A percentile compares a stretch with the other conserved stretches of the same genome.
Evolutionary conservation across 2,329 filamentous ascomycete genomes (phyloP).

Genomic region (Aspergillus fijiensis): DNA sequence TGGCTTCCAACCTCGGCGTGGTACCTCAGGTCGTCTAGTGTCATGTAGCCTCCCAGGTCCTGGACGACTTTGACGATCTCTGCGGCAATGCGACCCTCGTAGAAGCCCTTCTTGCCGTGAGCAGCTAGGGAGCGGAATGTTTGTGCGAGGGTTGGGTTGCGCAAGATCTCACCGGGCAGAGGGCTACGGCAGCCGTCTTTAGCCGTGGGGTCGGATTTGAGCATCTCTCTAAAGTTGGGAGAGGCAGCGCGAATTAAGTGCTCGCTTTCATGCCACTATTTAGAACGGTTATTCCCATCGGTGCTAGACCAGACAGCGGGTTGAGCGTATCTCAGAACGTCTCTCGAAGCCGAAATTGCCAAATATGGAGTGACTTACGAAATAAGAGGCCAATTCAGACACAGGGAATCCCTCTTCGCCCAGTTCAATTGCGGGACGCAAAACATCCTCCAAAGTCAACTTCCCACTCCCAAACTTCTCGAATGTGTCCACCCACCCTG

Average conservation of each 20-base stretch:
- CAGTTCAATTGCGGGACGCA: slow-evolving; percentile 78
- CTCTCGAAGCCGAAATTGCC: not conserved
- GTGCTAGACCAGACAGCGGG: not conserved
- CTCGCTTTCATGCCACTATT: slow-evolving; percentile 71
- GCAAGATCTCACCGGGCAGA: slow-evolving; percentile 80
- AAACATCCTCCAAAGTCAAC: slow-evolving; percentile 70
- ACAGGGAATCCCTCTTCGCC: slow-evolving; percentile 90
- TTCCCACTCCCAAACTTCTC: slow-evolving; percentile 88
- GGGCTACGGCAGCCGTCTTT: slow-evolving; percentile 72
- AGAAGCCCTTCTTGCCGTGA: slow-evolving; percentile 88
- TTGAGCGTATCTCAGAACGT: no score
- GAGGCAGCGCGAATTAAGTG: slow-evolving; percentile 67
- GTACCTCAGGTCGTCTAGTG: slow-evolving; percentile 74
- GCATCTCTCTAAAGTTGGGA: slow-evolving; percentile 81
- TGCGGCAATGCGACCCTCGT: slow-evolving; percentile 78
- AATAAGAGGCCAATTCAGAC: slow-evolving; percentile 70
- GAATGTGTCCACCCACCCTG: slow-evolving; percentile 88
- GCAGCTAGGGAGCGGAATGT: slow-evolving; percentile 78
- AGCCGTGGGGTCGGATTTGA: slow-evolving; percentile 72
- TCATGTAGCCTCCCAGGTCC: slow-evolving; percentile 73
- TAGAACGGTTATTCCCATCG: not conserved
- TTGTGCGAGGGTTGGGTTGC: slow-evolving; percentile 74
- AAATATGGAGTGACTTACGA: slow-evolving; percentile 52
- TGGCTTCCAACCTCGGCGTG: slow-evolving; percentile 74
- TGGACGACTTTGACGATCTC: slow-evolving; percentile 75